phyloP scores from a whole-genome alignment of 176 grass and related monocot genomes.

The Thalia dealbata region DNA sequence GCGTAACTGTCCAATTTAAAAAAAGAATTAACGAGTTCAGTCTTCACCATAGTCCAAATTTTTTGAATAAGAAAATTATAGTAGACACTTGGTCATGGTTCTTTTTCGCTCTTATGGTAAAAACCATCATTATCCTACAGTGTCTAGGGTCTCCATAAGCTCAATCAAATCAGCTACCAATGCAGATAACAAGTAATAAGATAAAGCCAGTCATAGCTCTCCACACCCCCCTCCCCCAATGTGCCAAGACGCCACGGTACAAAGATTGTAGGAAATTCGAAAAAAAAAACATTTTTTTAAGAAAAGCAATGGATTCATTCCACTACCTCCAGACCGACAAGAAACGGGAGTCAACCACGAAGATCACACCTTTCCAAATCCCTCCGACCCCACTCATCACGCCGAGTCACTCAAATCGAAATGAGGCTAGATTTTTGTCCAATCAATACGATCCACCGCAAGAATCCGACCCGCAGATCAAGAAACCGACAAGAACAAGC shows the following conservation, averaged over 20 bases:
- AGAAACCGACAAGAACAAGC: not conserved
- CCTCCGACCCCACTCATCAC: not conserved
- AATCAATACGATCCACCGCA: not conserved
- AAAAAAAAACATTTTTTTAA: not conserved
- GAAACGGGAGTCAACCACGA: not conserved
- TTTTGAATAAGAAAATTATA: too few species aligned
- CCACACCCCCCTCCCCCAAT: not conserved
- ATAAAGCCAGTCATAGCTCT: not conserved
- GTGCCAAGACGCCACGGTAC: not conserved
- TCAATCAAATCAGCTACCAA: not conserved
- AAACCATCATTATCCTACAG: too few species aligned
- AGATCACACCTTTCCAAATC: not conserved
- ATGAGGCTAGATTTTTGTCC: not conserved
- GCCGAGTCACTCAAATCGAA: not conserved
- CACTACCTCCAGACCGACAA: not conserved
- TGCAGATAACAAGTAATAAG: not conserved
- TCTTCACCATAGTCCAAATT: too few species aligned
- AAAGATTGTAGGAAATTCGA: not conserved
- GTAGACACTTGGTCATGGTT: too few species aligned
- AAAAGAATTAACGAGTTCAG: too few species aligned
- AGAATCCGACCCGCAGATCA: not conserved
- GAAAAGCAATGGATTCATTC: not conserved
- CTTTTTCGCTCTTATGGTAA: too few species aligned
- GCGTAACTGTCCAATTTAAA: too few species aligned
- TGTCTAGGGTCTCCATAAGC: too few species aligned